These are phyloP conservation scores for Coriolopsis trogii DNA, from an alignment of 1,284 basidiomycete species.

Conservation along the genomic window DNA sequence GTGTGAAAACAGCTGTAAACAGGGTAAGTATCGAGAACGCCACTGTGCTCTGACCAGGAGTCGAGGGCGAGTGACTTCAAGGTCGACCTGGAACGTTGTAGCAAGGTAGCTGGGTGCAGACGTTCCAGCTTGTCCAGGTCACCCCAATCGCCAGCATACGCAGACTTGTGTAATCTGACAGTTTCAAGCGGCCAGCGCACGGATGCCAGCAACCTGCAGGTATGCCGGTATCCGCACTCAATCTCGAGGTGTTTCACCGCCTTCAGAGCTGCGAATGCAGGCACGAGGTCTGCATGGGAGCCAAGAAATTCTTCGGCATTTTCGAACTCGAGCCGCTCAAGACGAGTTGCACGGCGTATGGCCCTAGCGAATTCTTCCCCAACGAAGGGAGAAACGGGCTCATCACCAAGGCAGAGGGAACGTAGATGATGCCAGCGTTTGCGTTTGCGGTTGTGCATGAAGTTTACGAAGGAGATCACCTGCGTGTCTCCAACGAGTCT, in stretches of 20 bases:
- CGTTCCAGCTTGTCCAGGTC: constrained; percentile 1
- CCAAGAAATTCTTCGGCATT: constrained; percentile 4
- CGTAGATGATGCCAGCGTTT: constrained; percentile 11
- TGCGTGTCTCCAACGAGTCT: background rate
- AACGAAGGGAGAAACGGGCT: background rate
- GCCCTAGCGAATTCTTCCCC: constrained; percentile 3
- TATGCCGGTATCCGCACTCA: constrained; percentile 4
- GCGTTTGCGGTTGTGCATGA: constrained; percentile 6
- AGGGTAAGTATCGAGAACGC: constrained; percentile 5
- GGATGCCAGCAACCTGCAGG: constrained; percentile 10
- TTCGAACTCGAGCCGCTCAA: constrained; percentile 2
- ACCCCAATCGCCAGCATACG: background rate
- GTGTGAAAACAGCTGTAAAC: constrained; percentile 2
- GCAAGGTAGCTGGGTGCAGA: constrained; percentile 10
- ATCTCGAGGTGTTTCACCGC: constrained; percentile 8
- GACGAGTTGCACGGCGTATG: constrained; percentile 5
- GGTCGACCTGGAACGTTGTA: constrained; percentile 6
- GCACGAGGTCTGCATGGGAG: constrained; percentile 4
- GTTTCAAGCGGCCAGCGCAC: constrained; percentile 12
- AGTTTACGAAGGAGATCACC: constrained; percentile 6
- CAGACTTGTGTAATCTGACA: background rate
- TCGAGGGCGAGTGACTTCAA: constrained; percentile 1
- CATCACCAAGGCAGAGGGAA: background rate
- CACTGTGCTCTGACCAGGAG: constrained; percentile 4
- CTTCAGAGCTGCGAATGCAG: constrained; percentile 7